Percentiles rank a stretch among this genome's conserved stretches.
Conservation (phyloP, 2,329 filamentous ascomycete genomes). For the Calonectria henricotiae region DNA sequence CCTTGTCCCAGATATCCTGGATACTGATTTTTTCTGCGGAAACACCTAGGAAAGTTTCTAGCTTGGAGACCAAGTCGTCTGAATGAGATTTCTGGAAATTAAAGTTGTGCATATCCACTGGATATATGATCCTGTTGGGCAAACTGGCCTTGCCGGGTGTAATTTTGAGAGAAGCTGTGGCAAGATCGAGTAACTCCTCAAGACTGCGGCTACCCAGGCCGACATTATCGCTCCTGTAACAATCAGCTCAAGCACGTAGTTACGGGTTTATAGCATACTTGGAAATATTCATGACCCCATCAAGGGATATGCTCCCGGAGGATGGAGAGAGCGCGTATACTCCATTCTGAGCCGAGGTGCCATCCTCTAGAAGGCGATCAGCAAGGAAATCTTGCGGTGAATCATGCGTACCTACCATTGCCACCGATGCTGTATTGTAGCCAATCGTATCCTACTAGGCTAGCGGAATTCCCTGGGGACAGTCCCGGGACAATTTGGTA, state of each 20-base stretch:
- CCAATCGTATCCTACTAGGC: constrained; percentile 62
- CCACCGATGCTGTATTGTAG: constrained; percentile 58
- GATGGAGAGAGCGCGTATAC: constrained; percentile 55
- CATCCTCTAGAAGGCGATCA: constrained; percentile 48
- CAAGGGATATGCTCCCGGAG: constrained; percentile 30
- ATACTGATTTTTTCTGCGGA: constrained; percentile 44
- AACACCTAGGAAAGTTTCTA: constrained; percentile 48
- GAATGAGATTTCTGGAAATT: constrained; percentile 30
- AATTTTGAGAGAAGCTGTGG: constrained; percentile 40
- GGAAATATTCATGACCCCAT: constrained; percentile 41
- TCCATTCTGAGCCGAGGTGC: constrained; percentile 49
- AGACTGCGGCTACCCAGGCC: constrained; percentile 52
- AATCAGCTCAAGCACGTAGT: neutral
- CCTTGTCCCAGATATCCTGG: constrained; percentile 43
- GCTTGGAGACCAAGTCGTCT: constrained; percentile 48
- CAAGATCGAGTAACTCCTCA: constrained; percentile 46
- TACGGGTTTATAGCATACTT: constrained; percentile 47
- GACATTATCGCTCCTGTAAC: constrained; percentile 44
- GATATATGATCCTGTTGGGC: constrained; percentile 50
- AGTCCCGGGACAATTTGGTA: constrained; percentile 59
- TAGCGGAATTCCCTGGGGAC: constrained; percentile 57
- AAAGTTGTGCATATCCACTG: constrained; percentile 45
- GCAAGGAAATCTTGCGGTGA: constrained; percentile 8
- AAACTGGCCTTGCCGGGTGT: constrained; percentile 3
- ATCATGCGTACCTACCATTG: constrained; percentile 53